Conservation (phyloP, 495 filamentous ascomycete genomes). For the Penicillium robsamsonii region DNA sequence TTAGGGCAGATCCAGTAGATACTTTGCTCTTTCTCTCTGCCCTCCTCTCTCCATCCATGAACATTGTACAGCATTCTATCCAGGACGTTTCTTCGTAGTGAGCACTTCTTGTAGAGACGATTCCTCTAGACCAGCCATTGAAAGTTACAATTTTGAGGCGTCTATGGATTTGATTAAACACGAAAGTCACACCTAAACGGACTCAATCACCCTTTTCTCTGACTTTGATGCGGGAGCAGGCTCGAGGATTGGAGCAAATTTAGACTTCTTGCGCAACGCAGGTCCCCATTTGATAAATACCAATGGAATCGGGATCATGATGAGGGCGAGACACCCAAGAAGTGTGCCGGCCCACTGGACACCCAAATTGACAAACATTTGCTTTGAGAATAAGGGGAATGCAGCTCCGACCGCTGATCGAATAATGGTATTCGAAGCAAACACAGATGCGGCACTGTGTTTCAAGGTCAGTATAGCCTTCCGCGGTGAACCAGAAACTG, state of each 20-base stretch:
- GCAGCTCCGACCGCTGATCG: constrained; percentile 73
- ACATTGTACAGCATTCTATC: no score
- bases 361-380: constrained; percentile 77
- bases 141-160: neutral
- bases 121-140: neutral
- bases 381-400: constrained; percentile 77
- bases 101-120: no score
- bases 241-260: constrained; percentile 31
- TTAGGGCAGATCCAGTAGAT: no score
- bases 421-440: constrained; percentile 85
- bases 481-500: neutral
- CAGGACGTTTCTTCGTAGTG: no score
- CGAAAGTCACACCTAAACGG: constrained; percentile 10
- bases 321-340: constrained; percentile 66
- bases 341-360: constrained; percentile 78
- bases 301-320: constrained; percentile 70
- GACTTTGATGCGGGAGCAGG: neutral
- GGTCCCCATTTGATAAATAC: constrained; percentile 38
- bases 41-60: no score
- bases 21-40: no score
- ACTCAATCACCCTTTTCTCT: constrained; percentile 8
- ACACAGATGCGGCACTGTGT: constrained; percentile 76
- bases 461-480: constrained; percentile 2
- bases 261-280: constrained; percentile 32
- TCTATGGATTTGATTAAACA: neutral